Base-by-base conservation (phyloP, 352 stramenopile genomes). In the Phytopythium oedochilum region DNA sequence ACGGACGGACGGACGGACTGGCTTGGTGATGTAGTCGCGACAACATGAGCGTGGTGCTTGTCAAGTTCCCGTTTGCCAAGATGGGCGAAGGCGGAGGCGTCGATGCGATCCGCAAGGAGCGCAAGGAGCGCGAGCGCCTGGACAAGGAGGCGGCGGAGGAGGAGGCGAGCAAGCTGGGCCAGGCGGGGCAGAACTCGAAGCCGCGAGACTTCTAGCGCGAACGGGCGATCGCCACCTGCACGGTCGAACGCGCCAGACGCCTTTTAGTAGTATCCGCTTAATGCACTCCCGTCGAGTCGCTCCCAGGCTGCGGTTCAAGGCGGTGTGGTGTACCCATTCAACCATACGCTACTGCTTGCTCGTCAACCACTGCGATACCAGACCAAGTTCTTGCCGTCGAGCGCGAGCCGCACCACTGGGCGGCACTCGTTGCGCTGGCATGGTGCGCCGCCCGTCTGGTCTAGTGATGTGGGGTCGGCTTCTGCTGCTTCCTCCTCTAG, bases 21-120 rank as follows among this genome's bases (percentile, higher is more conserved):
- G n/a, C n/a, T n/a, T 23, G 35, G 58, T 9, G 32, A 22, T 34
- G 23, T 38, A 89, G 79, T 22, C 84, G 79, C 55, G 84, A 94
- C 72, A 94, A 94, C 62, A 92, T 92, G 80, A 94, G 82, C 51
- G 71, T 85, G 15, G 73, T 94, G 39, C 61, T 94, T 23, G 70
- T 94, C 53, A 81, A 88, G 67, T 92, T 94, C 58, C 68, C 81
- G 44, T 70, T 57, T 12, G 81, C 81, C 15, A 84, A 84, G 61
- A 68, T 88, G 26, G 81, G 83, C 20, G 43, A 64, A 20, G 83
- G 83, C 42, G 75, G 78, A 23, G 83, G 83, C 18, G 81, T 94
- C 31, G 55, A 48, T 15, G 82, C 69, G 36, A 67, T 92, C 50
- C 83, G 83, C 23, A 66, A 74, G 32, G 66, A 85, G 48, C 78